These are phyloP conservation scores for Podila verticillata DNA, from an alignment of 192 early-diverging fungal genomes.

Conservation along the genomic window DNA sequence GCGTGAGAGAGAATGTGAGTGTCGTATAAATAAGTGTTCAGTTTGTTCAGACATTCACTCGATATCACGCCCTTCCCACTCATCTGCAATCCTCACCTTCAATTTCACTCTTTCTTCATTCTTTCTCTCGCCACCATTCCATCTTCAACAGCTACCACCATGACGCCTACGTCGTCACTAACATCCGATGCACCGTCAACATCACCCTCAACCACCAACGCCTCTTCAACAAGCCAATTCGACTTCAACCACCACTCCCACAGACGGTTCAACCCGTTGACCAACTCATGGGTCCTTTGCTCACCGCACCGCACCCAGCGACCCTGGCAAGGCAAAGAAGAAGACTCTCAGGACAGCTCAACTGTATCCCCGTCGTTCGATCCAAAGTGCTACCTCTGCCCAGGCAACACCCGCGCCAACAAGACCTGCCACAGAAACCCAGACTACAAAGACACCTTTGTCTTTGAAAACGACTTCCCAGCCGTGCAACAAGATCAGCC, in stretches of 20 bases:
- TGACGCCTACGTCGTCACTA: no score
- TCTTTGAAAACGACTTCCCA: slow-evolving; percentile 95
- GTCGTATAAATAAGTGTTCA: slow-evolving; percentile 5
- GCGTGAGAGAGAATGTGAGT: no score
- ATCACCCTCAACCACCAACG: neutral
- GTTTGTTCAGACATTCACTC: slow-evolving; percentile 4
- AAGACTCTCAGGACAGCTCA: slow-evolving; percentile 56
- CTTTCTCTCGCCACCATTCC: neutral
- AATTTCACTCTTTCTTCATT: neutral
- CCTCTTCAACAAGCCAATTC: slow-evolving; percentile 33
- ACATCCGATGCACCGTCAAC: neutral
- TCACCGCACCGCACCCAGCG: slow-evolving; percentile 95
- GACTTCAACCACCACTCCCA: slow-evolving; percentile 74
- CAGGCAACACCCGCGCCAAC: slow-evolving; percentile 82
- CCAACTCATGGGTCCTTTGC: slow-evolving; percentile 94
- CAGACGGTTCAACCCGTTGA: slow-evolving; percentile 92
- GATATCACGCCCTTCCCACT: neutral
- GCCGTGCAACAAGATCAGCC: slow-evolving; percentile 79
- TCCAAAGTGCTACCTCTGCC: slow-evolving; percentile 86
- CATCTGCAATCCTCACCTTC: neutral
- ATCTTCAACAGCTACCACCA: neutral
- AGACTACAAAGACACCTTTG: slow-evolving; percentile 78
- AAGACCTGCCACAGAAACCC: slow-evolving; percentile 74
- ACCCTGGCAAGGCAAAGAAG: slow-evolving; percentile 87
- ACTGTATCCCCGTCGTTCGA: slow-evolving; percentile 71